phyloP scores from a whole-genome alignment of 192 early-diverging fungal species.

The Podila minutissima region DNA sequence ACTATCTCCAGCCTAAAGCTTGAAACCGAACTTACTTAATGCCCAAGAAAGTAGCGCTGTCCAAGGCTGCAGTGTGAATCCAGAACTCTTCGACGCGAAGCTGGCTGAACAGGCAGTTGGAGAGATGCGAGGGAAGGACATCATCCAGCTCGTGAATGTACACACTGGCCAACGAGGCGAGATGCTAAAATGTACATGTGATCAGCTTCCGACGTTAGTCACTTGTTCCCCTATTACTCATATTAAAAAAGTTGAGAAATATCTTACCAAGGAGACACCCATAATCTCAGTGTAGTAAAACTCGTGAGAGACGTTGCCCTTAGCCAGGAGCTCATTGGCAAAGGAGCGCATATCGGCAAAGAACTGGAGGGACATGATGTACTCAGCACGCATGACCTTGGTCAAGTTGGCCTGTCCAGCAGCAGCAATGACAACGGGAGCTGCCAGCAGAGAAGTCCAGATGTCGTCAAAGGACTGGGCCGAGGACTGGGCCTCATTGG shows the following conservation, averaged over 20 bases:
- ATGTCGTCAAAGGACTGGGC: slow-evolving; percentile 37
- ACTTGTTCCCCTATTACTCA: background rate
- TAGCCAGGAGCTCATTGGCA: slow-evolving; percentile 50
- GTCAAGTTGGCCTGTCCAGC: slow-evolving; percentile 42
- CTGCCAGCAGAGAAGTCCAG: slow-evolving; percentile 53
- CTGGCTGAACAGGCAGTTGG: slow-evolving; percentile 54
- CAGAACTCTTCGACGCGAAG: slow-evolving; percentile 46
- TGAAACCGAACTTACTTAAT: slow-evolving; percentile 51
- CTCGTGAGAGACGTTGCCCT: slow-evolving; percentile 59
- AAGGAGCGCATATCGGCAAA: slow-evolving; percentile 62
- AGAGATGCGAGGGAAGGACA: slow-evolving; percentile 54
- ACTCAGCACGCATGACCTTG: slow-evolving; percentile 55
- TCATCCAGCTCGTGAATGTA: slow-evolving; percentile 64
- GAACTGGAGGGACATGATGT: slow-evolving; percentile 65
- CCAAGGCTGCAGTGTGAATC: slow-evolving; percentile 43
- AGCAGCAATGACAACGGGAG: slow-evolving; percentile 11
- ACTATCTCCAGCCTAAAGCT: background rate
- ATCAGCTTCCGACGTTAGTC: background rate
- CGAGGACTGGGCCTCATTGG: background rate
- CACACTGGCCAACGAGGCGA: slow-evolving; percentile 56
- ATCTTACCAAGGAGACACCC: slow-evolving; percentile 62
- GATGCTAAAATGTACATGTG: slow-evolving; percentile 38
- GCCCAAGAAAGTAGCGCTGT: slow-evolving; percentile 31
- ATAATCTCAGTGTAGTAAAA: slow-evolving; percentile 67
- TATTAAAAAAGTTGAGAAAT: background rate